These are phyloP conservation scores for Neurospora terricola DNA, from an alignment of 495 filamentous ascomycete species.

Conservation along the genomic window DNA sequence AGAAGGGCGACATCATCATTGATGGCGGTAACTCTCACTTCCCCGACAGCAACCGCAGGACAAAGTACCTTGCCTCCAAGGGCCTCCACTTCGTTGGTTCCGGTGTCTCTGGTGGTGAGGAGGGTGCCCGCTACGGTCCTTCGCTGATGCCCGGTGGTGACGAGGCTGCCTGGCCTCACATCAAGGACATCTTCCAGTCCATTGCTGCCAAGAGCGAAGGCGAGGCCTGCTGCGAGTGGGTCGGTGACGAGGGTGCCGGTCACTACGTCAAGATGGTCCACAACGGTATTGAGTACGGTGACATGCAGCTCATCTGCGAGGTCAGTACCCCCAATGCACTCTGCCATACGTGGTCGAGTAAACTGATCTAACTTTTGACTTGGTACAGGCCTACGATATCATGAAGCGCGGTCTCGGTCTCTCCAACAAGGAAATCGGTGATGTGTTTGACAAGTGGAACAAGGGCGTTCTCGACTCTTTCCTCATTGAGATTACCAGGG, in stretches of 20 bases:
- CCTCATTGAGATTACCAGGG: slow-evolving; percentile 97
- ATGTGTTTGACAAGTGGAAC: slow-evolving; percentile 94
- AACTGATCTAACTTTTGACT: not conserved
- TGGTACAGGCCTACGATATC: slow-evolving; percentile 86
- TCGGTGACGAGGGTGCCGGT: slow-evolving; percentile 96
- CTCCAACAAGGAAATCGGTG: slow-evolving; percentile 81
- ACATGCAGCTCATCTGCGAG: slow-evolving; percentile 99
- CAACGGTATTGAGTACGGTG: slow-evolving; percentile 99
- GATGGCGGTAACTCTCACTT: slow-evolving; percentile 99
- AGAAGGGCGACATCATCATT: slow-evolving; percentile 95
- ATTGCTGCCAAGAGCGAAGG: slow-evolving; percentile 94
- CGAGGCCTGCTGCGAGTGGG: slow-evolving; percentile 98
- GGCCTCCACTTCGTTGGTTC: slow-evolving; percentile 92
- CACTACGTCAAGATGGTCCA: slow-evolving; percentile 99
- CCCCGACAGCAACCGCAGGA: slow-evolving; percentile 96
- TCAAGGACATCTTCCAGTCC: slow-evolving; percentile 98
- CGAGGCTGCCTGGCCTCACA: slow-evolving; percentile 94
- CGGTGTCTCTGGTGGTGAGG: slow-evolving; percentile 98
- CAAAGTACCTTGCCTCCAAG: slow-evolving; percentile 73
- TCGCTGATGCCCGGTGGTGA: slow-evolving; percentile 98
- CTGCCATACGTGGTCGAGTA: not conserved
- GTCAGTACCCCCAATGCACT: slow-evolving; percentile 36
- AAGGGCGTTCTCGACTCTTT: slow-evolving; percentile 97
- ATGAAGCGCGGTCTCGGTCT: slow-evolving; percentile 93
- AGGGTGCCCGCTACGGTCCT: slow-evolving; percentile 94